These are phyloP conservation scores for Apiospora sp. DNA, from an alignment of 2,329 filamentous ascomycete species.

Conservation along the genomic window DNA sequence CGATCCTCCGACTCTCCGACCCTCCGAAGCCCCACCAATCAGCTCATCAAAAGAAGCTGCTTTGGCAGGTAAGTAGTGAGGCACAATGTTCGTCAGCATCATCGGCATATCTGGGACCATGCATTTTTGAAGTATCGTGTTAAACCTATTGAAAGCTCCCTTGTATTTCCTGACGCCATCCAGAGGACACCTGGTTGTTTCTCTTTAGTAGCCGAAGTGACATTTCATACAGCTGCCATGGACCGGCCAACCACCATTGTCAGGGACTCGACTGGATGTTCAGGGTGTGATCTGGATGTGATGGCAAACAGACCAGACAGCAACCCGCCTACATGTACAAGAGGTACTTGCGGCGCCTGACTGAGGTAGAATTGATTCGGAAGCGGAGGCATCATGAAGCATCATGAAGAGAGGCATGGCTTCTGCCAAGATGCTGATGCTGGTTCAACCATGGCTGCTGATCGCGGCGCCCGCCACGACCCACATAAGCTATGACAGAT, in stretches of 20 bases:
- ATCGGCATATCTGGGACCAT: not conserved
- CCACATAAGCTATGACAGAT: conserved; percentile 1
- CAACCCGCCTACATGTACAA: not conserved
- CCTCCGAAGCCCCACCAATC: not conserved
- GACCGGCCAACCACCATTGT: not conserved
- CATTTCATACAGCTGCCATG: not conserved
- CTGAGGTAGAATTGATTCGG: not conserved
- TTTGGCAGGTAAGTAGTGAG: not conserved
- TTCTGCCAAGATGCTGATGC: not conserved
- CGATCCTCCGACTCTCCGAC: conserved; percentile 14
- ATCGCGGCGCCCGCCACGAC: not conserved
- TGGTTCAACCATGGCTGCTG: not conserved
- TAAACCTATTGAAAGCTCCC: not conserved
- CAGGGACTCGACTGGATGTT: not conserved
- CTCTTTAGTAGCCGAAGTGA: not conserved
- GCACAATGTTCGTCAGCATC: not conserved
- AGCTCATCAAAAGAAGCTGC: not conserved
- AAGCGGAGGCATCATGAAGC: conserved; percentile 1
- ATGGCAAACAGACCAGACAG: not conserved
- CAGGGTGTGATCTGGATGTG: not conserved
- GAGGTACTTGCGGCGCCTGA: too few species aligned
- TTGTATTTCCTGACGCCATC: not conserved
- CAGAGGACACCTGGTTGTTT: not conserved
- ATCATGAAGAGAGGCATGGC: not conserved
- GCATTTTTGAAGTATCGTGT: not conserved